phyloP scores from a whole-genome alignment of 139 green algal genomes.

The Coelastrella sp. region DNA sequence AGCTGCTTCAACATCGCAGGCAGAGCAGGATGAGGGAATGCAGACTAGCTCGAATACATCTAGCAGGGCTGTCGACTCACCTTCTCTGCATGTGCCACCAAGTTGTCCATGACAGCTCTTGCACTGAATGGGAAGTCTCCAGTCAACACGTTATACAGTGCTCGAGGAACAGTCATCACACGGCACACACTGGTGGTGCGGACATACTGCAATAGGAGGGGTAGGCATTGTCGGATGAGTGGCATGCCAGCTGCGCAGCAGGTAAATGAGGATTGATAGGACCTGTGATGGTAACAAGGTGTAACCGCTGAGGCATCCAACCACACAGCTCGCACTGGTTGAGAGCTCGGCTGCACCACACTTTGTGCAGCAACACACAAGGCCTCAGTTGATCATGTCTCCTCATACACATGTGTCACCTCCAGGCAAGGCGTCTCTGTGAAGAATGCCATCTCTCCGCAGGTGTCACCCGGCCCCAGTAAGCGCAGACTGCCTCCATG shows the following conservation, averaged over 20 bases:
- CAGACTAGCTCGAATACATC: not conserved
- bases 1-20: no score
- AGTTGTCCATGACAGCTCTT: constrained; percentile 61
- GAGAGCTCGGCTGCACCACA: no score
- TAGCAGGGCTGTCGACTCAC: not conserved
- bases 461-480: constrained; percentile 21
- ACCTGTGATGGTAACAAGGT: not conserved
- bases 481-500: not conserved
- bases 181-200: constrained; percentile 51
- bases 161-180: constrained; percentile 54
- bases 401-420: not conserved
- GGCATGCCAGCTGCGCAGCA: not conserved
- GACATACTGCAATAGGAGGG: constrained; percentile 30
- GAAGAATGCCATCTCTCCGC: constrained; percentile 45
- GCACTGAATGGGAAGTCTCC: constrained; percentile 55
- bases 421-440: constrained; percentile 42
- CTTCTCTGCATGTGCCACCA: constrained; percentile 50
- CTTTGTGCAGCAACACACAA: not conserved
- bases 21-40: no score
- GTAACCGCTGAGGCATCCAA: not conserved
- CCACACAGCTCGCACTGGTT: no score
- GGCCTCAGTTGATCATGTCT: not conserved
- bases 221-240: no score
- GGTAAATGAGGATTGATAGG: not conserved
- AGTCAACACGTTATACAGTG: constrained; percentile 49